A percentile compares a stretch with the other conserved stretches of the same genome.
Evolutionary conservation across 306 rosid genomes (phyloP).

Genomic region (Begonia peltatifolia): DNA sequence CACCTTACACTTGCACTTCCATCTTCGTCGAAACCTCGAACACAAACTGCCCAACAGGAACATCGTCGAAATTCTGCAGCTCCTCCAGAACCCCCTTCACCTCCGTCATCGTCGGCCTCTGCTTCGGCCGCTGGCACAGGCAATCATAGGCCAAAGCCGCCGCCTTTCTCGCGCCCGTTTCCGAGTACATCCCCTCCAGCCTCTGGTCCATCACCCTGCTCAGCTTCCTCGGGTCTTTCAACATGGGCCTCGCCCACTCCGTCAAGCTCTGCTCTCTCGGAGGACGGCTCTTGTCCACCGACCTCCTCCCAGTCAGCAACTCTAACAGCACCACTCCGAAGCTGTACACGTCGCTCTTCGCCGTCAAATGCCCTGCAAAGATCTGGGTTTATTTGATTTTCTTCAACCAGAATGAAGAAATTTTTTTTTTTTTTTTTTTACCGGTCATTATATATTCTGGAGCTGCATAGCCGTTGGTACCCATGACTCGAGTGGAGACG

Average conservation of each 20-base stretch:
- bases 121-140: conserved; percentile 13
- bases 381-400: background rate
- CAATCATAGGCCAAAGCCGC: conserved; percentile 8
- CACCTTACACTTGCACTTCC: too few species aligned
- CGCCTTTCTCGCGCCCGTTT: conserved; percentile 11
- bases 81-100: conserved; percentile 8
- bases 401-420: background rate
- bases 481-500: conserved; percentile 15
- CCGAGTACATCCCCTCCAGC: conserved; percentile 14
- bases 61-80: conserved; percentile 10
- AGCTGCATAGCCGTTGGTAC: conserved; percentile 13
- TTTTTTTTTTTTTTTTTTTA: background rate
- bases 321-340: conserved; percentile 17
- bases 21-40: conserved; percentile 1
- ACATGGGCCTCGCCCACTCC: conserved; percentile 13
- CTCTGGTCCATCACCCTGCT: conserved; percentile 11
- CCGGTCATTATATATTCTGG: conserved; percentile 16
- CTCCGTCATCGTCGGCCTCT: conserved; percentile 11
- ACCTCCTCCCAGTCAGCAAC: conserved; percentile 10
- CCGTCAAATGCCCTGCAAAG: conserved; percentile 12
- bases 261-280: conserved; percentile 10
- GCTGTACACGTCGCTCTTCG: conserved; percentile 15
- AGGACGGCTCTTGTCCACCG: conserved; percentile 13
- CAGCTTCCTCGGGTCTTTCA: conserved; percentile 12
- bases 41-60: conserved; percentile 8